These are phyloP conservation scores for Hericium coralloides DNA, from an alignment of 768 basidiomycete species.

Conservation along the genomic window DNA sequence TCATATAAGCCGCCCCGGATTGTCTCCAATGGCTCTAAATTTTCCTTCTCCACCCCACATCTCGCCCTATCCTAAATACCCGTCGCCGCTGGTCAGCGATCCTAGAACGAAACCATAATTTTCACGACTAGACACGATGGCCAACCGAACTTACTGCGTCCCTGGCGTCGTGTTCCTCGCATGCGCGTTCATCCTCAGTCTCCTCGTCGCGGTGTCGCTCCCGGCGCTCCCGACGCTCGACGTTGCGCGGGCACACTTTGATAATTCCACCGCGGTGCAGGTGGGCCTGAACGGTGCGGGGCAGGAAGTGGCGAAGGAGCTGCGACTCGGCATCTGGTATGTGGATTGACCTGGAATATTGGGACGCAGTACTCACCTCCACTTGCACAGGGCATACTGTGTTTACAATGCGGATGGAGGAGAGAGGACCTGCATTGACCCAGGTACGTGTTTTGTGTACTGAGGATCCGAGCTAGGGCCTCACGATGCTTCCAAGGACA, in stretches of 20 bases:
- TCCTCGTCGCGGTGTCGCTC: conserved; percentile 64
- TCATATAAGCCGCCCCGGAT: no score
- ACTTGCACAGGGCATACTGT: conserved; percentile 48
- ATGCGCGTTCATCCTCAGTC: conserved; percentile 53
- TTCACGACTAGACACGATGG: neutral
- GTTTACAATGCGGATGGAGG: conserved; percentile 33
- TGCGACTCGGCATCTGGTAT: conserved; percentile 63
- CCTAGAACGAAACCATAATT: neutral
- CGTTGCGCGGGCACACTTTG: conserved; percentile 50
- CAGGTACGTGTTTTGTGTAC: conserved; percentile 27
- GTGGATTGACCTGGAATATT: conserved; percentile 4
- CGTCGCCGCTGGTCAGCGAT: neutral
- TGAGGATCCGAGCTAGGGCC: neutral
- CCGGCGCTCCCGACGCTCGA: conserved; percentile 63
- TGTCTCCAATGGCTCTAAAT: neutral
- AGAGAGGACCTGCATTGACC: conserved; percentile 37
- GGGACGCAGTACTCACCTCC: neutral
- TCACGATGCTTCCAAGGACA: conserved; percentile 28
- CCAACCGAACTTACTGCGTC: conserved; percentile 46
- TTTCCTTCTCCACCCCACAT: neutral
- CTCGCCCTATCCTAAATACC: no score
- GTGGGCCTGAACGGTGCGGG: conserved; percentile 15
- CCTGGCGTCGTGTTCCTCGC: conserved; percentile 50
- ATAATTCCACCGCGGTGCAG: conserved; percentile 14
- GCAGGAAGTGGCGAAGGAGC: conserved; percentile 18